Evolutionary conservation across 768 basidiomycete genomes (phyloP).

Genomic region (Tubosaeta sp.): DNA sequence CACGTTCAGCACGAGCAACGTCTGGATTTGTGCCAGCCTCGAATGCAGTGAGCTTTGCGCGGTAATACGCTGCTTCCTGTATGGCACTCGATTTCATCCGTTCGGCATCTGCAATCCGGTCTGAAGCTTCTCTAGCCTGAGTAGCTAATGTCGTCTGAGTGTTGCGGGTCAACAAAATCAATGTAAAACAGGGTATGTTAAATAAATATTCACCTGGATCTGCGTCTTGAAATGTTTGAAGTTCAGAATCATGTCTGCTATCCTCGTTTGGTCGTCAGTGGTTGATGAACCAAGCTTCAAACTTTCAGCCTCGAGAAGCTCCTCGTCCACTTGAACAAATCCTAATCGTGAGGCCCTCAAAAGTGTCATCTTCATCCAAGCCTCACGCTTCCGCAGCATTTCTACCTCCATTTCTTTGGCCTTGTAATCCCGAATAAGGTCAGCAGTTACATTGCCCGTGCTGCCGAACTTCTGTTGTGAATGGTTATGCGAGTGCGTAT

Average conservation of each 20-base stretch:
- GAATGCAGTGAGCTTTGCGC: conserved; percentile 86
- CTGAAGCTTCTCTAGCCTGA: conserved; percentile 74
- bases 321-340: conserved; percentile 63
- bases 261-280: conserved; percentile 43
- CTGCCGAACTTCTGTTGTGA: conserved; percentile 42
- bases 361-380: conserved; percentile 83
- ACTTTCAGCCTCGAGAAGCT: conserved; percentile 35
- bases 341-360: conserved; percentile 72
- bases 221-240: conserved; percentile 87
- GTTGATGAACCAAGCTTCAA: conserved; percentile 32
- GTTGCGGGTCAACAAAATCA: conserved; percentile 12
- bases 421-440: conserved; percentile 76
- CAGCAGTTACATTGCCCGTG: conserved; percentile 66
- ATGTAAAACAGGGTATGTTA: neutral
- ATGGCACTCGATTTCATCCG: conserved; percentile 70
- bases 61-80: conserved; percentile 94
- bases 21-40: conserved; percentile 69
- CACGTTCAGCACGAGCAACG: conserved; percentile 65
- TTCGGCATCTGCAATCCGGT: conserved; percentile 76
- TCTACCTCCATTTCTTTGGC: conserved; percentile 81
- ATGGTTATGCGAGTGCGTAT: conserved; percentile 38
- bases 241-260: conserved; percentile 68
- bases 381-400: conserved; percentile 66
- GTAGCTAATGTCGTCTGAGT: conserved; percentile 63
- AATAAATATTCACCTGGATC: conserved; percentile 63